Evolutionary conservation across 352 stramenopile species (phyloP), one percentile per base, ranked within the genome.

Genomic region (Globisporangium viniferum): DNA sequence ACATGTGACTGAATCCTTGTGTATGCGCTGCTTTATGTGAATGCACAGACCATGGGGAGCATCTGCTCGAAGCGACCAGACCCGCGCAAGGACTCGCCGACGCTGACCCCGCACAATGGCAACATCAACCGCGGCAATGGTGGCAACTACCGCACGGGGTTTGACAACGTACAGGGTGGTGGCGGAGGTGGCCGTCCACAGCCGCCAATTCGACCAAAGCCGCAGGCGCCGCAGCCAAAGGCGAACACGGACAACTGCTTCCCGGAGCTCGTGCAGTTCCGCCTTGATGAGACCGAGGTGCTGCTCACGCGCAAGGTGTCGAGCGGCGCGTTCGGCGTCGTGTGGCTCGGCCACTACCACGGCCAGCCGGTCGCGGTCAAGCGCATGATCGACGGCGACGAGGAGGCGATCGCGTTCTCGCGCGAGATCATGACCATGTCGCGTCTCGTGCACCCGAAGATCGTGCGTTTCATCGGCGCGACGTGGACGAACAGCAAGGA

Each of bases 341-440:
- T 94, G 27, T 96, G 85, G 85, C 78, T 96, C 12, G 86, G 88
- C 9, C 88, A 96, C 76, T 94, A 94, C 78, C 88, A 94, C 63
- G 88, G 86, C 14, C 86, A 93, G 64, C 85, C 85, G 0, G 88
- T 96, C 14, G 88, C 87, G 0, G 86, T 96, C 15, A 96, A 96
- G 79, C 82, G 85, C 69, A 94, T 96, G 85, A 90, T 94, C 59
- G 86, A 93, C 67, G 81, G 81, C 46, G 83, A 91, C 39, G 85
- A 94, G 55, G 82, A 93, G 66, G 77, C 81, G 24, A 64, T 87
- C n/a, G 83, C 78, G 22, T 96, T 96, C 66, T 85, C 80, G 27
- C 79, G 84, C 33, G 88, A 94, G 73, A 94, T 94, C 75, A 67
- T 88, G 70, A 92, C 82, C 61, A 96, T 96, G 88, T 89, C 85